These are phyloP conservation scores for Calonectria multiphialidica DNA, from an alignment of 2,329 filamentous ascomycete genomes.

Conservation along the genomic window DNA sequence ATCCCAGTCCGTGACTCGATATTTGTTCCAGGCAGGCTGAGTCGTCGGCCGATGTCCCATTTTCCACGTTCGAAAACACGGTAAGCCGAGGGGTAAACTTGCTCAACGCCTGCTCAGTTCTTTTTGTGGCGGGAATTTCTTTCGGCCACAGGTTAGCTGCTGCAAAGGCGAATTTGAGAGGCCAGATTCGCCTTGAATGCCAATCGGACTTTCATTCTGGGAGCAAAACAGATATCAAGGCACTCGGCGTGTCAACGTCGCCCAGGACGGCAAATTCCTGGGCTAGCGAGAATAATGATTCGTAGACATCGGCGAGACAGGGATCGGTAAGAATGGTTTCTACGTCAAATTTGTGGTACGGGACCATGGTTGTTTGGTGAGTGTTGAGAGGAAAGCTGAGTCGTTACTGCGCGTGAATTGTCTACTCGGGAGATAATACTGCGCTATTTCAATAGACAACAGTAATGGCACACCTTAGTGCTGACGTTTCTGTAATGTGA, in stretches of 20 bases:
- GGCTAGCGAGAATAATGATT: conserved; percentile 22
- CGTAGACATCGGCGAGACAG: conserved; percentile 23
- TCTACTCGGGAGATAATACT: too few species aligned
- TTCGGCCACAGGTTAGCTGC: conserved; percentile 32
- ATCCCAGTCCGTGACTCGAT: neutral
- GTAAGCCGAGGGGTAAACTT: neutral
- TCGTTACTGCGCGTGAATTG: too few species aligned
- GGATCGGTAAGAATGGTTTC: conserved; percentile 18
- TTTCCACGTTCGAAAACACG: too few species aligned
- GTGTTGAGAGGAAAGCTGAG: too few species aligned
- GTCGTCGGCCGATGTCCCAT: too few species aligned
- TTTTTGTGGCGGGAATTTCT: conserved; percentile 17
- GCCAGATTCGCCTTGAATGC: conserved; percentile 20
- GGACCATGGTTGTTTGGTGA: neutral
- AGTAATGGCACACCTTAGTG: too few species aligned
- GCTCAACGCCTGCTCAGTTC: neutral
- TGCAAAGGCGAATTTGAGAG: conserved; percentile 31
- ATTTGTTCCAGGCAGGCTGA: neutral
- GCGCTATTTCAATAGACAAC: too few species aligned
- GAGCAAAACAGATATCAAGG: conserved; percentile 33
- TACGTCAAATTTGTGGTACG: conserved; percentile 23
- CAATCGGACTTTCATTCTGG: conserved; percentile 30
- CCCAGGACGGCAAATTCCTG: conserved; percentile 36
- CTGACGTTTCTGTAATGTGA: too few species aligned
- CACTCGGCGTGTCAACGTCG: conserved; percentile 22